These are phyloP conservation scores for Allomyces macrogynus DNA, from an alignment of 192 early-diverging fungal genomes.

Conservation along the genomic window DNA sequence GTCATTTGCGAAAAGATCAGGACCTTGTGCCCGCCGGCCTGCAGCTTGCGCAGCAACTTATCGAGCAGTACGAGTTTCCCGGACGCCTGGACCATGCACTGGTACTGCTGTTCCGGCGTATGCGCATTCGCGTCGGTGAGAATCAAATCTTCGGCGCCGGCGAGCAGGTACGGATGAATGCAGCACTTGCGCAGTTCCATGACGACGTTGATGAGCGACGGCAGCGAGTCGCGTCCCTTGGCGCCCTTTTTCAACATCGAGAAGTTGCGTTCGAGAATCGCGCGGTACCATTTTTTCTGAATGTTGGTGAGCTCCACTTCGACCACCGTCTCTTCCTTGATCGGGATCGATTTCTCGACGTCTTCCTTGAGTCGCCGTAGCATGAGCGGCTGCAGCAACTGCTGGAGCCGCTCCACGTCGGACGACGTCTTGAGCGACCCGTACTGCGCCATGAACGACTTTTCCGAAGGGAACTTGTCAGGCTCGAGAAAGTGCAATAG, in stretches of 20 bases:
- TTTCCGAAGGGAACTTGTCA: constrained; percentile 40
- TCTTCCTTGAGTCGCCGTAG: constrained; percentile 72
- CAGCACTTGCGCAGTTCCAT: constrained; percentile 80
- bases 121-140: constrained; percentile 36
- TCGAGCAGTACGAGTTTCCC: constrained; percentile 72
- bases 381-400: constrained; percentile 63
- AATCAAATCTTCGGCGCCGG: constrained; percentile 60
- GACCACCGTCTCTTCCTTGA: constrained; percentile 78
- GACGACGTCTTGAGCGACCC: constrained; percentile 40
- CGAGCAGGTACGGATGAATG: constrained; percentile 63
- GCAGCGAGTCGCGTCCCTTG: constrained; percentile 34
- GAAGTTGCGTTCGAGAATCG: constrained; percentile 66
- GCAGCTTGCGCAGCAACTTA: constrained; percentile 52
- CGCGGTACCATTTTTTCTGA: constrained; percentile 70
- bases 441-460: constrained; percentile 44
- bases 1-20: constrained; percentile 82
- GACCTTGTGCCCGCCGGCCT: constrained; percentile 59
- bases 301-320: constrained; percentile 67
- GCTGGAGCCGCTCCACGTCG: constrained; percentile 62
- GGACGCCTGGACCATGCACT: constrained; percentile 49
- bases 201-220: constrained; percentile 66
- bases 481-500: constrained; percentile 67
- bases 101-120: constrained; percentile 36
- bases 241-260: constrained; percentile 56
- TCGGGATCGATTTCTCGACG: constrained; percentile 67